Evolutionary conservation across 345 rosid species (phyloP).

Genomic region (Heritiera fomes): DNA sequence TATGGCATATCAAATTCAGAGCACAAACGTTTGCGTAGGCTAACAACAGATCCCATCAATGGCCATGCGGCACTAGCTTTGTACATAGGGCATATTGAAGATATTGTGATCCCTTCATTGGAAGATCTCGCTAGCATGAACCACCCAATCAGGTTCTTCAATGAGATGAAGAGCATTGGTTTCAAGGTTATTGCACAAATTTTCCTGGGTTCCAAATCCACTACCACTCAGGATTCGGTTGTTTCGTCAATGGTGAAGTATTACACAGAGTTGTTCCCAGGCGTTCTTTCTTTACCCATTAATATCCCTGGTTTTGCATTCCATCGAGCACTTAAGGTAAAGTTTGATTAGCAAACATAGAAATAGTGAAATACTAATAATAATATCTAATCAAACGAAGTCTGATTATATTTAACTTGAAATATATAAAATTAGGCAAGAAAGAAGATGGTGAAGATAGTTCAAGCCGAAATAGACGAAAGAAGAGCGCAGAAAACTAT

Average conservation of each 20-base stretch:
- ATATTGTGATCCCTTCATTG: slow-evolving; percentile 24
- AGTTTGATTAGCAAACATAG: neutral
- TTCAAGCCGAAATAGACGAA: slow-evolving; percentile 25
- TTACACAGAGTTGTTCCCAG: slow-evolving; percentile 20
- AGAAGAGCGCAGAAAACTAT: slow-evolving; percentile 16
- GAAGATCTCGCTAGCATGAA: slow-evolving; percentile 28
- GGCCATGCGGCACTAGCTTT: slow-evolving; percentile 32
- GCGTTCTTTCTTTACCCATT: slow-evolving; percentile 43
- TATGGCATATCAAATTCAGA: slow-evolving; percentile 2
- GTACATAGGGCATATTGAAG: slow-evolving; percentile 25
- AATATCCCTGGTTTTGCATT: slow-evolving; percentile 49
- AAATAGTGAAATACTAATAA: too few relatives aligned
- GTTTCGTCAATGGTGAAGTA: slow-evolving; percentile 7
- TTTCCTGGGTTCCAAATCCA: neutral
- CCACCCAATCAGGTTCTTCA: slow-evolving; percentile 31
- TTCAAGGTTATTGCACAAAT: slow-evolving; percentile 26
- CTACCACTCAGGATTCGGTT: neutral
- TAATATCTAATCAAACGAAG: neutral
- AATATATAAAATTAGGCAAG: slow-evolving; percentile 23
- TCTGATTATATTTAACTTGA: neutral
- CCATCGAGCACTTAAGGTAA: slow-evolving; percentile 38
- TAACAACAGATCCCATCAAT: slow-evolving; percentile 27
- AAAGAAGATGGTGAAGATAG: slow-evolving; percentile 23
- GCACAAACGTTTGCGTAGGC: slow-evolving; percentile 38
- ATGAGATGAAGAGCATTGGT: slow-evolving; percentile 25